Base-by-base conservation (phyloP, 805 yeast genomes). In the Teunomyces barrocoloradensis region DNA sequence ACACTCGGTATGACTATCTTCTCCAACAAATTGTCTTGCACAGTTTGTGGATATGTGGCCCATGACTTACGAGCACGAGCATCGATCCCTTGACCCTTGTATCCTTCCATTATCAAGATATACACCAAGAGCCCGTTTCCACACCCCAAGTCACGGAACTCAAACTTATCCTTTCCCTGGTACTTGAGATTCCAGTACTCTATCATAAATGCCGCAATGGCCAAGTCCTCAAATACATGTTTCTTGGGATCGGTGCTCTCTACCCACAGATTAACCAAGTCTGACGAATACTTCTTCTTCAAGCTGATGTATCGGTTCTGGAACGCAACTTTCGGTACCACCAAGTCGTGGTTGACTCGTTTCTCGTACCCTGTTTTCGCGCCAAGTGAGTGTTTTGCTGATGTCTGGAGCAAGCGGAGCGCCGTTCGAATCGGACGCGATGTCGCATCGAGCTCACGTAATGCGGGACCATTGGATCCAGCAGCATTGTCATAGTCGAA, bases 211-310 rank as follows among this genome's bases (percentile, higher is more conserved):
- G 97, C 96, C 0, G 97, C 97, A 55, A 92, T 91, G 3, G 96
- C 95, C 45, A 92, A 79, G 63, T 92, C 98, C 71, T 92, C 98
- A 69, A 91, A 92, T 0, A 92, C 97, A 68, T 92, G 98, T 63
- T 92, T 92, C 56, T 85, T 80, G 2, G 97, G 97, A 65, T 92
- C 97, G 2, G 98, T 92, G 27, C 85, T 82, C 66, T 92, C 98
- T n/a, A 77, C 82, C 98, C 98, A 92, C 53, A 77, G 78, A 35
- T 84, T 87, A 10, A 90, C 90, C 42, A 92, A 68, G 13, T 69
- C 65, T 23, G 84, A 80, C 0, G 96, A 89, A 63, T 91, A 87
- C 64, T 84, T 87, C 63, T 86, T 87, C 66, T 92, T 92, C 58
- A 92, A 73, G 17, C 79, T 72, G 23, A 89, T 84, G 63, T 92